A percentile compares a stretch with the other conserved stretches of the same genome.
Conservation (phyloP, 106 monocot genomes). For the Triglochin maritima region DNA sequence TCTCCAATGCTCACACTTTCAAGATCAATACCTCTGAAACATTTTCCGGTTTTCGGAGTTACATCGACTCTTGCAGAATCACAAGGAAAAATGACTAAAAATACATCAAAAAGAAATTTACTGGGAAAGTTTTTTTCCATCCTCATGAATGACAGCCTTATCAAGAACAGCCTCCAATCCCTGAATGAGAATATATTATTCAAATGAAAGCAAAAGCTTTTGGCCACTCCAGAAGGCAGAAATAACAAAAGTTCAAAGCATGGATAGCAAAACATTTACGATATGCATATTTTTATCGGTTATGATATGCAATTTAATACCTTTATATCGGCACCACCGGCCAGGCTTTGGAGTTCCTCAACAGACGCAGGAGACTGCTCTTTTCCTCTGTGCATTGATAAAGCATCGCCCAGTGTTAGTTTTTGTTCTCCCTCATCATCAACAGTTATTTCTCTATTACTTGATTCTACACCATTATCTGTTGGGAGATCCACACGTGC, state of each 20-base stretch:
- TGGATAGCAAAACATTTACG: no score
- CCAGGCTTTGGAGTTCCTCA: slow-evolving; percentile 83
- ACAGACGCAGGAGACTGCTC: slow-evolving; percentile 52
- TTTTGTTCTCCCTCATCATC: slow-evolving; percentile 54
- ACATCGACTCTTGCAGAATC: background rate
- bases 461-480: slow-evolving; percentile 17
- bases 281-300: no score
- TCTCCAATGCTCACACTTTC: slow-evolving; percentile 75
- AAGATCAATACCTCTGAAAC: slow-evolving; percentile 83
- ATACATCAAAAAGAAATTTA: slow-evolving; percentile 8
- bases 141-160: slow-evolving; percentile 78
- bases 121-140: slow-evolving; percentile 69
- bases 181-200: slow-evolving; percentile 26
- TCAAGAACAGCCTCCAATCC: slow-evolving; percentile 94
- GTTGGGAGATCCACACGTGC: slow-evolving; percentile 14
- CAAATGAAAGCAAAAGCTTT: background rate
- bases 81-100: background rate
- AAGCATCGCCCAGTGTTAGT: slow-evolving; percentile 60
- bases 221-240: background rate
- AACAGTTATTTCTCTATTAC: slow-evolving; percentile 41
- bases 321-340: slow-evolving; percentile 98
- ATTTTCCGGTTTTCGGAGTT: background rate
- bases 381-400: slow-evolving; percentile 39
- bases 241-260: slow-evolving; percentile 1
- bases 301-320: slow-evolving; percentile 11